Evolutionary conservation across 768 basidiomycete species (phyloP).

Genomic region (Boletus bicolor): DNA sequence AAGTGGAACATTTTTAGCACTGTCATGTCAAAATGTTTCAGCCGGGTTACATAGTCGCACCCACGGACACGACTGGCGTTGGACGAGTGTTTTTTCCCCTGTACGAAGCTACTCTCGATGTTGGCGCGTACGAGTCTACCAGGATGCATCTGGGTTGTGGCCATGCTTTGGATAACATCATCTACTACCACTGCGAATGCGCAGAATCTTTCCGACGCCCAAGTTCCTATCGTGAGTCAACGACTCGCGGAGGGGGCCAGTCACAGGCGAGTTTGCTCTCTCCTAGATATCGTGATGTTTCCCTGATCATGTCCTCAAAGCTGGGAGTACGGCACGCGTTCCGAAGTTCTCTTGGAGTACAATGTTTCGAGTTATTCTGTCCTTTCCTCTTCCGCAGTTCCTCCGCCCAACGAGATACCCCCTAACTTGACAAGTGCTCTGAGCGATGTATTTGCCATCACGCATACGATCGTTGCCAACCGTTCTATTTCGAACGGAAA

Average conservation of each 20-base stretch:
- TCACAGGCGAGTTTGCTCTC: slow-evolving; percentile 34
- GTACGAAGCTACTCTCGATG: background rate
- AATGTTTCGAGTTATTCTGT: slow-evolving; percentile 47
- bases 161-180: slow-evolving; percentile 5
- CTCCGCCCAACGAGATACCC: slow-evolving; percentile 27
- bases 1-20: background rate
- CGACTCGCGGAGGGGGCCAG: slow-evolving; percentile 40
- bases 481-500: slow-evolving; percentile 43
- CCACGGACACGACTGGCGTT: background rate
- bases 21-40: background rate
- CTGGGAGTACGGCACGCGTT: slow-evolving; percentile 53
- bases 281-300: background rate
- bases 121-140: background rate
- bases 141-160: background rate
- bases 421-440: slow-evolving; percentile 33
- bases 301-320: slow-evolving; percentile 24
- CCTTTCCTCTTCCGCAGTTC: slow-evolving; percentile 29
- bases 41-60: too few species aligned
- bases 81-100: too few species aligned
- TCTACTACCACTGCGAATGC: slow-evolving; percentile 11
- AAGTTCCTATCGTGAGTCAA: slow-evolving; percentile 36
- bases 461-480: slow-evolving; percentile 45
- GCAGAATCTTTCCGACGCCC: slow-evolving; percentile 35
- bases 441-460: slow-evolving; percentile 55
- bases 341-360: slow-evolving; percentile 50